phyloP scores from a whole-genome alignment of 2,329 filamentous ascomycete genomes.

The Metarhizium rileyi region DNA sequence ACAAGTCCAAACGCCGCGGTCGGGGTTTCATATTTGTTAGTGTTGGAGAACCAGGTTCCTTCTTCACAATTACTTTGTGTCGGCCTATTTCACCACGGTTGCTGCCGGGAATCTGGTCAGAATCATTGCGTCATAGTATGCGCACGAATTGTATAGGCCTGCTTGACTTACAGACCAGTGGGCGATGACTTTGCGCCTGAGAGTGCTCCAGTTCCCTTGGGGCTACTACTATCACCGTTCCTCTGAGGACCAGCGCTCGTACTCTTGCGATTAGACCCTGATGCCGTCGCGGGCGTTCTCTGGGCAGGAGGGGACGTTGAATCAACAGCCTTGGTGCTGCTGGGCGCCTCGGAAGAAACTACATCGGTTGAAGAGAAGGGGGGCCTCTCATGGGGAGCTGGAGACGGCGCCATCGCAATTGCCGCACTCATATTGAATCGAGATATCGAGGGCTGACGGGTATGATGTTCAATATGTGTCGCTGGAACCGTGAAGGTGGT shows the following conservation, averaged over 20 bases:
- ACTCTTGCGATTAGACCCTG: slow-evolving; percentile 18
- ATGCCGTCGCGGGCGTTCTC: slow-evolving; percentile 26
- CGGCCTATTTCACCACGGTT: slow-evolving; percentile 35
- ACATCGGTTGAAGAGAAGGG: slow-evolving; percentile 40
- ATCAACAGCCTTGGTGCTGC: slow-evolving; percentile 2
- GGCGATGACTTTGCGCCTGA: slow-evolving; percentile 44
- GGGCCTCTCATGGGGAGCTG: slow-evolving; percentile 54
- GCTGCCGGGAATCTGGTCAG: slow-evolving; percentile 14
- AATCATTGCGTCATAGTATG: background rate
- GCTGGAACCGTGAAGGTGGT: background rate
- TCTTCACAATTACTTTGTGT: slow-evolving; percentile 89
- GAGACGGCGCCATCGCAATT: slow-evolving; percentile 59
- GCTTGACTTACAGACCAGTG: slow-evolving; percentile 44
- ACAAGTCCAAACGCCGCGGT: slow-evolving; percentile 58
- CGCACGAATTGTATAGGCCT: background rate
- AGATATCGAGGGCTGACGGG: too few relatives aligned
- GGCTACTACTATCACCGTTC: slow-evolving; percentile 44
- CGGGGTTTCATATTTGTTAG: slow-evolving; percentile 64
- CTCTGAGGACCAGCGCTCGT: slow-evolving; percentile 35
- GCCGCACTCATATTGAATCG: slow-evolving; percentile 55
- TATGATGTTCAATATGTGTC: background rate
- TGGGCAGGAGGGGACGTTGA: slow-evolving; percentile 33
- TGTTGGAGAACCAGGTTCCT: slow-evolving; percentile 84
- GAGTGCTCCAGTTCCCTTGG: slow-evolving; percentile 28
- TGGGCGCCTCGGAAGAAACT: slow-evolving; percentile 9